Evolutionary conservation across 1,284 basidiomycete genomes (phyloP).

Genomic region (Termitomyces sp.): DNA sequence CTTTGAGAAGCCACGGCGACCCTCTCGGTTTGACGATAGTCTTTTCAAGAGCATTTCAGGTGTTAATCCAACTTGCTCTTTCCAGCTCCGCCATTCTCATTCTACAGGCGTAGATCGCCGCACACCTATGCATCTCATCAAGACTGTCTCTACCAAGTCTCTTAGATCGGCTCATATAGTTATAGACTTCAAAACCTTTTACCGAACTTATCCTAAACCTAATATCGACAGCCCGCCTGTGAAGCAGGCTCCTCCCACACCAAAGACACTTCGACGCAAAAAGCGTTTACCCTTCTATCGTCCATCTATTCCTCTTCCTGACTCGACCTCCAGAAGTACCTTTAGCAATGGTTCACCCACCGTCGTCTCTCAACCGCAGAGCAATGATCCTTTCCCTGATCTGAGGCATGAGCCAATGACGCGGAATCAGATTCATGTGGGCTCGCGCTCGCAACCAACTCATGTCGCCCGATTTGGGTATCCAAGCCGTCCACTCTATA

Average conservation of each 20-base stretch:
- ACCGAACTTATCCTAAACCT: constrained; percentile 12
- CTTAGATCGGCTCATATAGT: constrained; percentile 20
- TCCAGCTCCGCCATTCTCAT: constrained; percentile 2
- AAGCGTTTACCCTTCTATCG: constrained; percentile 19
- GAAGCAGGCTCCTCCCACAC: constrained; percentile 10
- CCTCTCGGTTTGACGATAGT: constrained; percentile 7
- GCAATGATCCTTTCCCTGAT: not conserved
- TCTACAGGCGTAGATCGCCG: constrained; percentile 21
- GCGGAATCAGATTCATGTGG: not conserved
- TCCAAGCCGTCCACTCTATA: constrained; percentile 24
- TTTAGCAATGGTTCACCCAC: not conserved
- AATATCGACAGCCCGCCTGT: not conserved
- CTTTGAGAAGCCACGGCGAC: constrained; percentile 1
- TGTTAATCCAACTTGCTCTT: not conserved
- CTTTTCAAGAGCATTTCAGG: not conserved
- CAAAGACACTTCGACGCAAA: constrained; percentile 25
- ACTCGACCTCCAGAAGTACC: not conserved
- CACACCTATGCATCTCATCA: constrained; percentile 12
- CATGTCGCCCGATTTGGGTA: constrained; percentile 41
- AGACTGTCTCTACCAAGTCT: constrained; percentile 21
- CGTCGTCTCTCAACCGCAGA: not conserved
- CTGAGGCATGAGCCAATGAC: not conserved
- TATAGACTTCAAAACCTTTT: constrained; percentile 19
- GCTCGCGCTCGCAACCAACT: constrained; percentile 14
- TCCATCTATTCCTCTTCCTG: constrained; percentile 4